These are phyloP conservation scores for Pseudopithomyces chartarum DNA, from an alignment of 2,329 filamentous ascomycete genomes.

Conservation along the genomic window DNA sequence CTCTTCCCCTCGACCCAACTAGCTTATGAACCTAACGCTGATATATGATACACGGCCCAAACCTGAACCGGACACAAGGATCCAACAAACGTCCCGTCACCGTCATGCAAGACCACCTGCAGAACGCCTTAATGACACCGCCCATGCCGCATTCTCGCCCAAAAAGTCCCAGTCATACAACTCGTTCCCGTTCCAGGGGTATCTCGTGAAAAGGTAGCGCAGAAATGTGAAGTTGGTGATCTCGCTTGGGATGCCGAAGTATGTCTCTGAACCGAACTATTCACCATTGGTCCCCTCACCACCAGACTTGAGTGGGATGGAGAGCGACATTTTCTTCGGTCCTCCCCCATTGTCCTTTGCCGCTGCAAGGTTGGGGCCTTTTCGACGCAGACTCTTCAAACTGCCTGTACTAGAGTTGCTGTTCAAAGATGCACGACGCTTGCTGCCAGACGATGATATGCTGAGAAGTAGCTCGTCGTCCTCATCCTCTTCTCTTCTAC, in stretches of 20 bases:
- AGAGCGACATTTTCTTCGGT: constrained; percentile 49
- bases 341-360: constrained; percentile 48
- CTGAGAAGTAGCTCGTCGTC: constrained; percentile 85
- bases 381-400: constrained; percentile 47
- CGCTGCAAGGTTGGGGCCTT: constrained; percentile 48
- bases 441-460: constrained; percentile 61
- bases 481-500: constrained; percentile 88
- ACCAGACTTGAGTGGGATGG: constrained; percentile 46
- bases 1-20: neutral
- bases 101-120: constrained; percentile 7
- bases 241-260: neutral
- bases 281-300: constrained; percentile 38
- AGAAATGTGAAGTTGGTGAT: constrained; percentile 26
- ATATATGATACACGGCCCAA: constrained; percentile 29
- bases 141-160: constrained; percentile 13
- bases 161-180: constrained; percentile 41
- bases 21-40: constrained; percentile 10
- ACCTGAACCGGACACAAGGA: constrained; percentile 2
- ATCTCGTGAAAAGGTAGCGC: constrained; percentile 40
- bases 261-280: constrained; percentile 17
- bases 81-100: constrained; percentile 2
- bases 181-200: constrained; percentile 39
- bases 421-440: constrained; percentile 48
- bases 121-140: constrained; percentile 14
- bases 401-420: constrained; percentile 42